Evolutionary conservation across 495 filamentous ascomycete species (phyloP), one percentile per base, ranked within the genome.

Genomic region (Echria macrotheca): DNA sequence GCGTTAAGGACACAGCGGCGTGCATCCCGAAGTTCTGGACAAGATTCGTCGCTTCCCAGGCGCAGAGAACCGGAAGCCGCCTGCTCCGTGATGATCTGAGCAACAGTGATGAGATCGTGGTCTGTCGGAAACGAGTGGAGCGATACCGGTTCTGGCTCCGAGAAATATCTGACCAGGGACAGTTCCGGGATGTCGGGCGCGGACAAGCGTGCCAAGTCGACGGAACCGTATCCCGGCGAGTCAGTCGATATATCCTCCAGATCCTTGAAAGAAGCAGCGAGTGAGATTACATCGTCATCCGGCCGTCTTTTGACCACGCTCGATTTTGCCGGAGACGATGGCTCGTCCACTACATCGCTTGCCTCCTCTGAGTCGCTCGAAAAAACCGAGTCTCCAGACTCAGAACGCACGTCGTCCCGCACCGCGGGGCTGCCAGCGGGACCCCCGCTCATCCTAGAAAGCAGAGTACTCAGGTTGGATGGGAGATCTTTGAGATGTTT

Each of bases 51-150:
- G 0, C 49, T 31, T 15, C 23, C 26, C 8, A 60, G 37, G n/a
- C 47, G 58, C 17, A 76, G 50, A 1, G 62, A 71, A 2, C 74
- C 68, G 15, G 64, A 72, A 5, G 74, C 70, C 23, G 77, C 70
- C 51, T 84, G 81, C 48, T 80, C 78, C 2, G 78, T 78, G n/a
- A 84, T 61, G 22, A 82, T 74, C 55, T 84, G 81, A 5, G 78
- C 81, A 23, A 78, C 66, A 14, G 72, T 73, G 40, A 84, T 77
- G 35, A 72, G 68, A 33, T 81, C 77, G 1, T 71, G 61, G 46
- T 78, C 73, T 17, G 69, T 56, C 33, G 68, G 58, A 10, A 67
- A 63, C 36, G 69, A 60, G 17, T 68, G 61, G 21, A 74, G 55
- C 19, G 61, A 56, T 3, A 61, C 54, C 3, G 76, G 71, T 48